Evolutionary conservation across 148 eudicot species (phyloP), one percentile per base, ranked within the genome.

Genomic region (Rhododendron vialii): DNA sequence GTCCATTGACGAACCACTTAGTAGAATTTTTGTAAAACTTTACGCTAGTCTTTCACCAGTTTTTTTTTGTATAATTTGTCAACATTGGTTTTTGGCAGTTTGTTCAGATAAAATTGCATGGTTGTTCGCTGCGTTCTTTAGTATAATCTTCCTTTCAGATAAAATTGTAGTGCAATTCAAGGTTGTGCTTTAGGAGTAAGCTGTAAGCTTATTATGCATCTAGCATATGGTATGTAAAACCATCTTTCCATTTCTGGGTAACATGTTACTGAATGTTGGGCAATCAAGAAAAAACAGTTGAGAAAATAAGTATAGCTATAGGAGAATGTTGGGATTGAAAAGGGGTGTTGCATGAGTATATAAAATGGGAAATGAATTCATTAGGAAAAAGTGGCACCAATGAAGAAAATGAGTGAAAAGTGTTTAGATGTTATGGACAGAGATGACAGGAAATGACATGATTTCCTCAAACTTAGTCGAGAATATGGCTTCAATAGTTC

Each of bases 351-450:
- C 47, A 18, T 35, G 45, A 6, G 38, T 28, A 35, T 30, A 14
- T 30, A 71, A 13, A 30, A 30, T 74, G 20, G 35, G 18, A 35
- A 75, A 36, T 36, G 24, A 75, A 35, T 75, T 22, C 11, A 75
- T 75, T 35, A 36, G 78, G 78, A 36, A 75, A 47, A 75, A 75
- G 79, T 36, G 79, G 79, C 79, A 36, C 79, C 47, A 17, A 75
- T 36, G 79, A 36, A 75, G 47, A 75, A 71, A 74, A 75, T 36
- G 11, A 35, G 79, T 18, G 47, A 38, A 36, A 36, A 11, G 3
- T 7, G 47, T 36, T 75, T 17, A 7, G 79, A 36, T 75, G 79
- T 30, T 33, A 33, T 38, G 47, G 13, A 8, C 20, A 5, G 26
- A 35, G 79, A 71, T 35, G 38, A 38, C n/a, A 2, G 41, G 48